Percentiles rank a stretch among this genome's conserved stretches.
phyloP scores from a whole-genome alignment of 2,329 filamentous ascomycete genomes.

The Nigrospora oryzae region DNA sequence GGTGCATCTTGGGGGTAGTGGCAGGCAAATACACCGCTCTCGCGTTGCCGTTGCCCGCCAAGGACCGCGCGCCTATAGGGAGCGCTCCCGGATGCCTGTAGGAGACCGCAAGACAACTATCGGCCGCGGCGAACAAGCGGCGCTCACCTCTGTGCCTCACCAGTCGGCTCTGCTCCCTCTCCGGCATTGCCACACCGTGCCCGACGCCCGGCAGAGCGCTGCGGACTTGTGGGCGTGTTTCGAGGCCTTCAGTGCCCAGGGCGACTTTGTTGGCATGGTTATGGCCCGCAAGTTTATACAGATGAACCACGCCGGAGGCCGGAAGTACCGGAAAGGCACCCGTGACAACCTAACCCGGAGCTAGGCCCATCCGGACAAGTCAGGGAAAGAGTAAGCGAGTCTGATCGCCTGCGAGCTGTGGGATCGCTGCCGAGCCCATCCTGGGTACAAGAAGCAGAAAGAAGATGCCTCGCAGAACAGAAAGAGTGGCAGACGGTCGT shows the following conservation, averaged over 20 bases:
- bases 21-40: no score
- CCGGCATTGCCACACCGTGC: constrained; percentile 49
- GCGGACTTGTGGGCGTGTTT: constrained; percentile 40
- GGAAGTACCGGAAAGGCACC: constrained; percentile 41
- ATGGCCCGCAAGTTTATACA: constrained; percentile 57
- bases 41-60: no score
- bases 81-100: no score
- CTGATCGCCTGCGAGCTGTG: constrained; percentile 38
- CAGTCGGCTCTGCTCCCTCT: constrained; percentile 49
- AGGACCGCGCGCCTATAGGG: no score
- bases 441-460: constrained; percentile 34
- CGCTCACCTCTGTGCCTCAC: constrained; percentile 56
- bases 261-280: constrained; percentile 56
- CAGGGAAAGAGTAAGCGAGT: constrained; percentile 41
- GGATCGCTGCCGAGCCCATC: constrained; percentile 33
- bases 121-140: constrained; percentile 50
- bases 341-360: constrained; percentile 25
- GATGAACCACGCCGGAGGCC: constrained; percentile 48
- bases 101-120: constrained; percentile 31
- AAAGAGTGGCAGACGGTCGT: neutral
- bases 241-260: constrained; percentile 35
- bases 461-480: constrained; percentile 37
- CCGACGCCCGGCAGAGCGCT: constrained; percentile 42
- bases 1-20: neutral
- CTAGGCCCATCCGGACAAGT: constrained; percentile 28